These are phyloP conservation scores for Iberis amara DNA, from an alignment of 441 rosid genomes.

Conservation along the genomic window DNA sequence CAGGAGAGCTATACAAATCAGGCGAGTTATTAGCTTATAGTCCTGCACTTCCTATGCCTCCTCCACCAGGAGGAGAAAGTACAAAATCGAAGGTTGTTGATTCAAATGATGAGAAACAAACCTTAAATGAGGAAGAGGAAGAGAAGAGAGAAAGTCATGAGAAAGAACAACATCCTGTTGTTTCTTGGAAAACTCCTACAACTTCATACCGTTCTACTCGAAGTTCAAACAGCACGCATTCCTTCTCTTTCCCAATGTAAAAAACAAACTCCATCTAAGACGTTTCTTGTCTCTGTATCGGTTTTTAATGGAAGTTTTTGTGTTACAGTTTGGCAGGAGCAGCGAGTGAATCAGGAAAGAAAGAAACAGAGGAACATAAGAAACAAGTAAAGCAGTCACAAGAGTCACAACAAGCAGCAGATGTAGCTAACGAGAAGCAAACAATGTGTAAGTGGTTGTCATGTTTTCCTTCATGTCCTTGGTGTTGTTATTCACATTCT, in stretches of 20 bases:
- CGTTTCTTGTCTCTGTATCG: neutral
- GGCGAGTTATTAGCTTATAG: conserved; percentile 31
- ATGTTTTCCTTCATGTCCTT: conserved; percentile 31
- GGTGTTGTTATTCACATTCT: conserved; percentile 26
- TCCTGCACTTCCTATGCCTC: conserved; percentile 32
- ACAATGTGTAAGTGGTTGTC: conserved; percentile 30
- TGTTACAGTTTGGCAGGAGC: conserved; percentile 30
- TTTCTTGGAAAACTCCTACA: conserved; percentile 34
- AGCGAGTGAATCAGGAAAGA: conserved; percentile 24
- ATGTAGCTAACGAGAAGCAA: conserved; percentile 10
- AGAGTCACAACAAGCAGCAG: conserved; percentile 10
- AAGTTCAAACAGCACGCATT: conserved; percentile 32
- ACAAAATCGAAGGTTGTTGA: conserved; percentile 11
- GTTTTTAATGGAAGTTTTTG: neutral
- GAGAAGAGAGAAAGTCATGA: conserved; percentile 15
- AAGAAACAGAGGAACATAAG: conserved; percentile 28
- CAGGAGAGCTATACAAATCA: conserved; percentile 28
- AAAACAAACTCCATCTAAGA: neutral
- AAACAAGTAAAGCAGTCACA: conserved; percentile 14
- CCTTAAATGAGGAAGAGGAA: conserved; percentile 3
- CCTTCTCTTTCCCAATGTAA: conserved; percentile 37
- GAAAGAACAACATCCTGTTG: conserved; percentile 31
- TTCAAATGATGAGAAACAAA: neutral
- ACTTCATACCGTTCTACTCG: conserved; percentile 30
- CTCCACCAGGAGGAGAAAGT: conserved; percentile 22